Evolutionary conservation across 352 stramenopile species (phyloP).

Genomic region (Elongisporangium undulatum): DNA sequence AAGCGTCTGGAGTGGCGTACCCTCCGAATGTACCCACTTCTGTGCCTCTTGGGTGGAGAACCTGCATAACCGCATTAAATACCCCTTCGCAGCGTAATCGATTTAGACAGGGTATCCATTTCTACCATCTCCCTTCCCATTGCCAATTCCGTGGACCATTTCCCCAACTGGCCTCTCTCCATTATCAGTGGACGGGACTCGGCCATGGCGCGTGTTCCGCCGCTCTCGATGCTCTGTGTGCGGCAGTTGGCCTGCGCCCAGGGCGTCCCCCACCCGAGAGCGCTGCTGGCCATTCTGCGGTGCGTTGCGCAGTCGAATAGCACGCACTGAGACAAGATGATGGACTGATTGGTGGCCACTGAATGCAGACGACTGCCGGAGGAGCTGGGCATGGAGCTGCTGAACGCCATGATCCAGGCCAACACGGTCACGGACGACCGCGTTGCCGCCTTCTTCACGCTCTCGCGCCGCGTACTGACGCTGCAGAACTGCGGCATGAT

Average conservation of each 20-base stretch:
- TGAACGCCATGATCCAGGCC: slow-evolving; percentile 65
- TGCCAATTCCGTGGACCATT: slow-evolving; percentile 2
- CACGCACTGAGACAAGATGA: not conserved
- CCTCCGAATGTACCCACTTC: not conserved
- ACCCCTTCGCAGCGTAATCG: not conserved
- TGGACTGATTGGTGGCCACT: not conserved
- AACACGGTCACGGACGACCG: slow-evolving; percentile 82
- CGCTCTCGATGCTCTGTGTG: slow-evolving; percentile 61
- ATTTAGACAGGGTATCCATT: not conserved
- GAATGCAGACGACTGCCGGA: slow-evolving; percentile 59
- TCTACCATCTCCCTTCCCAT: slow-evolving; percentile 12
- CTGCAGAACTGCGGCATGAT: slow-evolving; percentile 72
- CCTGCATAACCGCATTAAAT: not conserved
- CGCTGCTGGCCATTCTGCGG: slow-evolving; percentile 55
- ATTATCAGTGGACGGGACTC: slow-evolving; percentile 10
- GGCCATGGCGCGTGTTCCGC: slow-evolving; percentile 23
- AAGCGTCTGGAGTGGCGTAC: not conserved
- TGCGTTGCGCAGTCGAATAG: slow-evolving; percentile 13
- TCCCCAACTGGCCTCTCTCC: slow-evolving; percentile 7
- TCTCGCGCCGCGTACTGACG: slow-evolving; percentile 63
- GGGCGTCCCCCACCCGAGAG: slow-evolving; percentile 40
- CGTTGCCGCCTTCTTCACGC: slow-evolving; percentile 76
- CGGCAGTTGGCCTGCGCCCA: slow-evolving; percentile 30
- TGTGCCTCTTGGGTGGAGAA: not conserved
- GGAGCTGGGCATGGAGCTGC: slow-evolving; percentile 72